These are phyloP conservation scores for Ostreobium quekettii DNA, from an alignment of 139 green algal genomes.

Conservation along the genomic window DNA sequence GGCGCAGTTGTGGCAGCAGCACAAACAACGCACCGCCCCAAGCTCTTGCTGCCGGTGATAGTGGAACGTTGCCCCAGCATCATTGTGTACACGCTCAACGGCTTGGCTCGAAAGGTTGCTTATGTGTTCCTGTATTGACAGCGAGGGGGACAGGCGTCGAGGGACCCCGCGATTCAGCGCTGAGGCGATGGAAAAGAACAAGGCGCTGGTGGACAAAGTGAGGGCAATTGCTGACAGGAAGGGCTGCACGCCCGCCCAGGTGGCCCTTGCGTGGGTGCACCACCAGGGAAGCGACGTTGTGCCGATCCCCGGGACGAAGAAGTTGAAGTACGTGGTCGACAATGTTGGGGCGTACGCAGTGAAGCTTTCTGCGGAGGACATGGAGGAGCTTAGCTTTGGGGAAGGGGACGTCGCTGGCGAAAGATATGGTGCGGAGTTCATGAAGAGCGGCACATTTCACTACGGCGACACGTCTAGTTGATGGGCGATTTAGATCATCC, in stretches of 20 bases:
- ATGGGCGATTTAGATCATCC: too few relatives aligned
- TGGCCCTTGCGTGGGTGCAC: slow-evolving; percentile 70
- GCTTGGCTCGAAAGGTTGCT: background rate
- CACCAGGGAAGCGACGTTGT: slow-evolving; percentile 53
- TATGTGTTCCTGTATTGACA: background rate
- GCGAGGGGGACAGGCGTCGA: slow-evolving; percentile 31
- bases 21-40: too few relatives aligned
- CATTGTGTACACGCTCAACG: too few relatives aligned
- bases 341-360: slow-evolving; percentile 39
- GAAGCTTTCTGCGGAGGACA: slow-evolving; percentile 32
- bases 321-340: slow-evolving; percentile 34
- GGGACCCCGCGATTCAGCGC: slow-evolving; percentile 23
- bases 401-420: background rate
- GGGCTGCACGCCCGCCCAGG: slow-evolving; percentile 50
- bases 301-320: slow-evolving; percentile 57
- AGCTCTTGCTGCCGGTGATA: too few relatives aligned
- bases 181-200: slow-evolving; percentile 45
- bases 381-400: slow-evolving; percentile 22
- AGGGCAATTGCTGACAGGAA: slow-evolving; percentile 44
- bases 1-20: too few relatives aligned
- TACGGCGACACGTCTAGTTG: too few relatives aligned
- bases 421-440: background rate
- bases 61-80: too few relatives aligned
- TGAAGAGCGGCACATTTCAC: background rate
- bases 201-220: slow-evolving; percentile 48